Evolutionary conservation across 805 yeast genomes (phyloP).

Genomic region (Kazachstania kunashirensis): DNA sequence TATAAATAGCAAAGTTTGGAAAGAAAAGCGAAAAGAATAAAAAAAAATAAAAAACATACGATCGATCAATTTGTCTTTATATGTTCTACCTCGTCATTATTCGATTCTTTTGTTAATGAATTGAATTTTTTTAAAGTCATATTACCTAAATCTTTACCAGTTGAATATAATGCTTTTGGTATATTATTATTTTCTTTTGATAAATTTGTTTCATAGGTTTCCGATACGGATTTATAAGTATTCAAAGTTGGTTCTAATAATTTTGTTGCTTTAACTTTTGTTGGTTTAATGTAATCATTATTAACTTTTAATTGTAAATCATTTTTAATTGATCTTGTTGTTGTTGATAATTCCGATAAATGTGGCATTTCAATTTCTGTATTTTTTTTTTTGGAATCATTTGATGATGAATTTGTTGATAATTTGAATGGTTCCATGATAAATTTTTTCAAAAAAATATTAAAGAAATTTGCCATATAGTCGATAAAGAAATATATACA

Average conservation of each 20-base stretch:
- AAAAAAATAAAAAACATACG: not conserved
- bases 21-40: not conserved
- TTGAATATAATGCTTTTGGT: constrained; percentile 26
- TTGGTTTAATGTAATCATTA: constrained; percentile 16
- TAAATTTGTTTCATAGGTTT: constrained; percentile 15
- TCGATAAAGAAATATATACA: constrained; percentile 22
- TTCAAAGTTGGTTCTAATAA: constrained; percentile 20
- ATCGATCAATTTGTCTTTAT: constrained; percentile 2
- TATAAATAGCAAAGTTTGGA: not conserved
- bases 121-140: constrained; percentile 23
- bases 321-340: constrained; percentile 21
- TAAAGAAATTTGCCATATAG: constrained; percentile 26
- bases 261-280: constrained; percentile 18
- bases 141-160: constrained; percentile 26
- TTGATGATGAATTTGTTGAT: not conserved
- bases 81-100: not conserved
- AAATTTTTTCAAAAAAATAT: constrained; percentile 20
- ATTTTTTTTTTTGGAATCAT: not conserved
- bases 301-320: constrained; percentile 20
- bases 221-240: constrained; percentile 23
- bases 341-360: constrained; percentile 21
- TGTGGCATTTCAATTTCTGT: constrained; percentile 14
- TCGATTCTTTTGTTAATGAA: constrained; percentile 3
- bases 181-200: constrained; percentile 11
- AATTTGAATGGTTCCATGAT: constrained; percentile 24